These are phyloP conservation scores for Rhizopogon sp. DNA, from an alignment of 768 basidiomycete genomes.

Conservation along the genomic window DNA sequence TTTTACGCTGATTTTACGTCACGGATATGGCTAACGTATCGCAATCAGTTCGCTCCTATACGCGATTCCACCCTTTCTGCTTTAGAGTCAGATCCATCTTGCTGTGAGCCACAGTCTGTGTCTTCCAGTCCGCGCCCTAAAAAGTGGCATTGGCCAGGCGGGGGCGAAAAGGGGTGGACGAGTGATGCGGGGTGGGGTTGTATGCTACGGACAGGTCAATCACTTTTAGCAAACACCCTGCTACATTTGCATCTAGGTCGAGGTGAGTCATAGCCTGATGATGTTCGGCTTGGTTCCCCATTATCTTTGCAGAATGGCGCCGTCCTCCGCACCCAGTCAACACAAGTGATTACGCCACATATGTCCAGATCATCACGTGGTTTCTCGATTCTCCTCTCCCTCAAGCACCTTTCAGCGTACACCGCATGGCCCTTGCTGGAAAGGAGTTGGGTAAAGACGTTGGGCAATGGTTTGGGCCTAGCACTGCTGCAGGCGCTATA, in stretches of 20 bases:
- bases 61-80: slow-evolving; percentile 49
- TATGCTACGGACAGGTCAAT: slow-evolving; percentile 87
- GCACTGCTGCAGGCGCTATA: slow-evolving; percentile 95
- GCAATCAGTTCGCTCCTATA: slow-evolving; percentile 81
- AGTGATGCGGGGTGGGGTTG: slow-evolving; percentile 90
- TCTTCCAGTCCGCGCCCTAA: slow-evolving; percentile 40
- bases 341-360: slow-evolving; percentile 71
- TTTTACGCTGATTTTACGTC: slow-evolving; percentile 91
- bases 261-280: slow-evolving; percentile 35
- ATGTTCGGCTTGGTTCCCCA: slow-evolving; percentile 7
- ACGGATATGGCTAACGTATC: slow-evolving; percentile 89
- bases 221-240: slow-evolving; percentile 76
- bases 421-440: slow-evolving; percentile 92
- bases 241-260: slow-evolving; percentile 70
- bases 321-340: slow-evolving; percentile 57
- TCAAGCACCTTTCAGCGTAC: slow-evolving; percentile 87
- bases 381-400: slow-evolving; percentile 89
- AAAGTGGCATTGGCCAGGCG: slow-evolving; percentile 59
- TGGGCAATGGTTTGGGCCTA: slow-evolving; percentile 98
- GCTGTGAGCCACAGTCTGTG: slow-evolving; percentile 26
- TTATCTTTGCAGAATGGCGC: slow-evolving; percentile 66
- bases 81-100: slow-evolving; percentile 32
- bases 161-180: slow-evolving; percentile 76
- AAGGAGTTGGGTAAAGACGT: slow-evolving; percentile 94
- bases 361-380: slow-evolving; percentile 91